Evolutionary conservation across 106 monocot species (phyloP).

Genomic region (Dendrobium catenatum): DNA sequence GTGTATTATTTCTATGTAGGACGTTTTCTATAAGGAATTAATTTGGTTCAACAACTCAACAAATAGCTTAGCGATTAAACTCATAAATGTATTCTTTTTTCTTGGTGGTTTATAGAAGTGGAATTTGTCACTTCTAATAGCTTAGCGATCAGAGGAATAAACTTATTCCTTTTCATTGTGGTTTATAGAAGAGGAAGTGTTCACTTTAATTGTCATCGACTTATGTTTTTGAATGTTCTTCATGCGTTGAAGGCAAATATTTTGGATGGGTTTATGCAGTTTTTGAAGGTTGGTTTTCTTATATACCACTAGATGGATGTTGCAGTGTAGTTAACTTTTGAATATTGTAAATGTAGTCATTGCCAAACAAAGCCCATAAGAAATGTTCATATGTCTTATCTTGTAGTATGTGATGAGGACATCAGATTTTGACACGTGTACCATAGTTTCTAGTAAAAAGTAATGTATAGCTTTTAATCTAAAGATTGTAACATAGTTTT

Average conservation of each 20-base stretch:
- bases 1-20: no score
- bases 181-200: background rate
- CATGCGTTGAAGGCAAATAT: background rate
- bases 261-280: background rate
- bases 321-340: background rate
- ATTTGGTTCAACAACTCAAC: background rate
- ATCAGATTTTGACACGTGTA: no score
- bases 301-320: background rate
- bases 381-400: background rate
- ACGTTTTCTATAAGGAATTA: no score
- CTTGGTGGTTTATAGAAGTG: no score
- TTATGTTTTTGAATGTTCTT: background rate
- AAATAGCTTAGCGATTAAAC: background rate
- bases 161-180: background rate
- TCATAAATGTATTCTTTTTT: no score
- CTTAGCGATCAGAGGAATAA: no score
- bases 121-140: no score
- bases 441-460: no score
- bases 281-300: background rate
- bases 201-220: background rate
- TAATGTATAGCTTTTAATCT: background rate
- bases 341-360: background rate
- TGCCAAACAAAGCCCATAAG: background rate
- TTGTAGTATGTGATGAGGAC: background rate
- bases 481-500: background rate